phyloP scores from a whole-genome alignment of 2,329 filamentous ascomycete species.

The Aureobasidium sp. region DNA sequence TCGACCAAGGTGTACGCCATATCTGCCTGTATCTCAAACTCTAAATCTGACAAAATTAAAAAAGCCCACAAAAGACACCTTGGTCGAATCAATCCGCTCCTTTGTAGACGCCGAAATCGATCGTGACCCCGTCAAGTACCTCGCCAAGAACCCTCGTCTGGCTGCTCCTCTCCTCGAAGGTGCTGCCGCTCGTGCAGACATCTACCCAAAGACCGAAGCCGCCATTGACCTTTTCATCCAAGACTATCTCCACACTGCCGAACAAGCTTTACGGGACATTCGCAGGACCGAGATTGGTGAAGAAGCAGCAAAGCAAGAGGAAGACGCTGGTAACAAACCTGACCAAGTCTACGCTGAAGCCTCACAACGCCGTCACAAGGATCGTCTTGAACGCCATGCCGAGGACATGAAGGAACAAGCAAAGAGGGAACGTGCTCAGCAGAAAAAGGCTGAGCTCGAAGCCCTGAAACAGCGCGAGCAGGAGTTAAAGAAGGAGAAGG shows the following conservation, averaged over 20 bases:
- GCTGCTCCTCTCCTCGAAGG: slow-evolving; percentile 70
- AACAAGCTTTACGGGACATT: slow-evolving; percentile 60
- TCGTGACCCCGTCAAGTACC: slow-evolving; percentile 57
- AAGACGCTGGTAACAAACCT: slow-evolving; percentile 57
- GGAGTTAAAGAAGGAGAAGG: slow-evolving; percentile 34
- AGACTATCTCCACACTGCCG: slow-evolving; percentile 53
- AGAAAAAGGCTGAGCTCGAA: slow-evolving; percentile 44
- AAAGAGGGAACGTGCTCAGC: slow-evolving; percentile 53
- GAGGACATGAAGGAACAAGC: slow-evolving; percentile 52
- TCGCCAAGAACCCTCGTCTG: slow-evolving; percentile 65
- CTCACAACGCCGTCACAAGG: slow-evolving; percentile 50
- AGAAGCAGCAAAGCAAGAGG: slow-evolving; percentile 59
- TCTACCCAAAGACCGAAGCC: slow-evolving; percentile 63
- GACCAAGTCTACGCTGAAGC: slow-evolving; percentile 67
- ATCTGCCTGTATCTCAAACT: not conserved
- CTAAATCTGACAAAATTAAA: not conserved
- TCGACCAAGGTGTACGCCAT: slow-evolving; percentile 55
- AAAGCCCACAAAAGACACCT: slow-evolving; percentile 61
- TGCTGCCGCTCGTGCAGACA: slow-evolving; percentile 64
- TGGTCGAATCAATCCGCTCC: slow-evolving; percentile 25
- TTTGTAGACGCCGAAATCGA: slow-evolving; percentile 68
- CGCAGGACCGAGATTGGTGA: slow-evolving; percentile 60
- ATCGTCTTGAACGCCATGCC: slow-evolving; percentile 54
- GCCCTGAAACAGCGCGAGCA: slow-evolving; percentile 42
- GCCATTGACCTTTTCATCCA: slow-evolving; percentile 62